Evolutionary conservation across 768 basidiomycete species (phyloP).

Genomic region (Lepiota brunneoincarnata): DNA sequence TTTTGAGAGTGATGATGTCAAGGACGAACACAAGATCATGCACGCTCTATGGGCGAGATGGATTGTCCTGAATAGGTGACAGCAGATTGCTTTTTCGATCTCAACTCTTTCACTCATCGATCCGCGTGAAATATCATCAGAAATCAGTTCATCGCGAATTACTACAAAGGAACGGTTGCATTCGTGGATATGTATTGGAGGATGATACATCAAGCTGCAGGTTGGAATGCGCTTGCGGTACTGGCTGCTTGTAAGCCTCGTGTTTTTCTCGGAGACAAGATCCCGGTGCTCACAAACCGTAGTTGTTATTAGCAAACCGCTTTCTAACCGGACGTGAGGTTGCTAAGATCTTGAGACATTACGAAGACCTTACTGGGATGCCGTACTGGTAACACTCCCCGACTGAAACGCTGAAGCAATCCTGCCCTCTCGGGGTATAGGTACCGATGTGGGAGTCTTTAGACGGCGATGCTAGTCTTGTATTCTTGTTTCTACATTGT

Average conservation of each 20-base stretch:
- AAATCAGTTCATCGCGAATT: slow-evolving; percentile 52
- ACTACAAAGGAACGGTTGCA: slow-evolving; percentile 44
- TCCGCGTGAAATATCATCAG: slow-evolving; percentile 26
- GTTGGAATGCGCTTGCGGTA: slow-evolving; percentile 60
- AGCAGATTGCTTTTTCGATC: neutral
- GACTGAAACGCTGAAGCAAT: neutral
- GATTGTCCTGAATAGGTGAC: slow-evolving; percentile 62
- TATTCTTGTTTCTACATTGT: too few species aligned
- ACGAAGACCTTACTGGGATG: slow-evolving; percentile 54
- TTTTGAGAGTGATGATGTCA: slow-evolving; percentile 66
- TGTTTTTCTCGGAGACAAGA: neutral
- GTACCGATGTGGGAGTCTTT: too few species aligned
- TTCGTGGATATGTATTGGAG: slow-evolving; percentile 64
- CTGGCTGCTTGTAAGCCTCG: slow-evolving; percentile 52
- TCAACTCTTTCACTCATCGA: neutral
- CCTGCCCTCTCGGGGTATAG: neutral
- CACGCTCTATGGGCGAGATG: slow-evolving; percentile 75
- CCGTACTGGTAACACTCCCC: slow-evolving; percentile 32
- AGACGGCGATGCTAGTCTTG: too few species aligned
- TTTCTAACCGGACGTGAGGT: slow-evolving; percentile 53
- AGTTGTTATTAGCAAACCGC: slow-evolving; percentile 55
- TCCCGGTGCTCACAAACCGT: neutral
- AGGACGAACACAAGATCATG: slow-evolving; percentile 78
- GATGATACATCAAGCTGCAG: slow-evolving; percentile 69
- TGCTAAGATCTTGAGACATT: slow-evolving; percentile 46